These are phyloP conservation scores for Phytophthora colocasiae DNA, from an alignment of 352 stramenopile species.

Conservation along the genomic window DNA sequence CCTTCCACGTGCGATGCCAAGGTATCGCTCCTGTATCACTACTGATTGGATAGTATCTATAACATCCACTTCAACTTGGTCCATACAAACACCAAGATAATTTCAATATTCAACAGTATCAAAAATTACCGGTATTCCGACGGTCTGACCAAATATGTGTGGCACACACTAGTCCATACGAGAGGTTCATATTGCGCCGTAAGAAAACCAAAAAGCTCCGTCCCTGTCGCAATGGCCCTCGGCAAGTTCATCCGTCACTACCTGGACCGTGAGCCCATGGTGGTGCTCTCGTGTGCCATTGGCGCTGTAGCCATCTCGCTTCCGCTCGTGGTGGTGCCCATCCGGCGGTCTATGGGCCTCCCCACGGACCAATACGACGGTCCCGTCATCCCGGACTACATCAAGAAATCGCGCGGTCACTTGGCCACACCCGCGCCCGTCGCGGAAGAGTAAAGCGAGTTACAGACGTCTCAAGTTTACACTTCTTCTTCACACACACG, in stretches of 20 bases:
- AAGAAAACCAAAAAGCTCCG: slow-evolving; percentile 8
- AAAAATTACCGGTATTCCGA: slow-evolving; percentile 14
- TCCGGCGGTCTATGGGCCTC: slow-evolving; percentile 85
- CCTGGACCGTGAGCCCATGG: slow-evolving; percentile 85
- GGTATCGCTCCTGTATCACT: slow-evolving; percentile 1
- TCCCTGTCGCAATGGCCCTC: slow-evolving; percentile 33
- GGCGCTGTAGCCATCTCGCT: slow-evolving; percentile 71
- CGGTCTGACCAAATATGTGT: slow-evolving; percentile 5
- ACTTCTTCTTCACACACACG: slow-evolving; percentile 1
- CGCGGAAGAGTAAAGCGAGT: slow-evolving; percentile 39
- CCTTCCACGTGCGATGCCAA: not conserved
- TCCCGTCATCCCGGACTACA: slow-evolving; percentile 75
- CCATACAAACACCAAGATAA: slow-evolving; percentile 17
- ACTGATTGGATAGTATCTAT: slow-evolving; percentile 13
- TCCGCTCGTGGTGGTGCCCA: slow-evolving; percentile 81
- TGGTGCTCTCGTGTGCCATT: slow-evolving; percentile 85
- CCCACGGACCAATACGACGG: slow-evolving; percentile 92
- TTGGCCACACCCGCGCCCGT: slow-evolving; percentile 43
- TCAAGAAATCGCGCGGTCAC: slow-evolving; percentile 81
- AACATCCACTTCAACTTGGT: slow-evolving; percentile 23
- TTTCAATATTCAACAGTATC: not conserved
- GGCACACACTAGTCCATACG: slow-evolving; percentile 20
- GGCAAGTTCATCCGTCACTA: slow-evolving; percentile 88
- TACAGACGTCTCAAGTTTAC: slow-evolving; percentile 9
- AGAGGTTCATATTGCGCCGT: slow-evolving; percentile 27